Conservation (phyloP, 352 stramenopile genomes). For the Paralagenidium karlingii region DNA sequence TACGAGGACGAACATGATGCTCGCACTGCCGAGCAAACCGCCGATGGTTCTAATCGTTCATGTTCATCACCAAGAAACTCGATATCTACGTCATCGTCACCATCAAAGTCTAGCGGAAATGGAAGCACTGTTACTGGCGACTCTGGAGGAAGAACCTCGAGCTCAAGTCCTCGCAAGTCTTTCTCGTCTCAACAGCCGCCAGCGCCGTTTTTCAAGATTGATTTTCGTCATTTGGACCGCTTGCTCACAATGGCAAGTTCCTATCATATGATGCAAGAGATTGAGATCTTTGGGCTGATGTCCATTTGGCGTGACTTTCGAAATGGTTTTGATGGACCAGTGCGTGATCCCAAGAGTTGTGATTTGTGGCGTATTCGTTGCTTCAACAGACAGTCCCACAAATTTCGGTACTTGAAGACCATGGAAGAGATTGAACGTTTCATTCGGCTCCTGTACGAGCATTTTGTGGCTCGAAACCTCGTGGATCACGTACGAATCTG, state of each 20-base stretch:
- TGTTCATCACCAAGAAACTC: not conserved
- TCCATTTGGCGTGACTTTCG: not conserved
- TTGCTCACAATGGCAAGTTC: conserved; percentile 14
- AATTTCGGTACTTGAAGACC: conserved; percentile 36
- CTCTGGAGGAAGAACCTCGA: no score
- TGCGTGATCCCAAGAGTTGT: not conserved
- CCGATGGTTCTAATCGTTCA: not conserved
- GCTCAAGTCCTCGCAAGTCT: no score
- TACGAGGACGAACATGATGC: conserved; percentile 19
- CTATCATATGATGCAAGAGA: not conserved
- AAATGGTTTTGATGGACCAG: not conserved
- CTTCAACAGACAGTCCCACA: conserved; percentile 31
- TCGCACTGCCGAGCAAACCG: not conserved
- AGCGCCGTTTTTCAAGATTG: not conserved
- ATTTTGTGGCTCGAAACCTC: conserved; percentile 38
- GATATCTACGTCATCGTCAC: not conserved
- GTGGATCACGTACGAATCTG: conserved; percentile 56
- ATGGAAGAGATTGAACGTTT: conserved; percentile 49
- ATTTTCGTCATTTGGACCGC: conserved; percentile 36
- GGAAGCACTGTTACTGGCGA: no score
- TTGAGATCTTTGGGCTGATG: conserved; percentile 8
- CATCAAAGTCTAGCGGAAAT: conserved; percentile 3
- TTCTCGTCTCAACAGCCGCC: not conserved
- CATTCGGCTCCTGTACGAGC: conserved; percentile 48
- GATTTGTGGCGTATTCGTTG: conserved; percentile 66